phyloP scores from a whole-genome alignment of 2,329 filamentous ascomycete species.

The Claviceps fusiformis region DNA sequence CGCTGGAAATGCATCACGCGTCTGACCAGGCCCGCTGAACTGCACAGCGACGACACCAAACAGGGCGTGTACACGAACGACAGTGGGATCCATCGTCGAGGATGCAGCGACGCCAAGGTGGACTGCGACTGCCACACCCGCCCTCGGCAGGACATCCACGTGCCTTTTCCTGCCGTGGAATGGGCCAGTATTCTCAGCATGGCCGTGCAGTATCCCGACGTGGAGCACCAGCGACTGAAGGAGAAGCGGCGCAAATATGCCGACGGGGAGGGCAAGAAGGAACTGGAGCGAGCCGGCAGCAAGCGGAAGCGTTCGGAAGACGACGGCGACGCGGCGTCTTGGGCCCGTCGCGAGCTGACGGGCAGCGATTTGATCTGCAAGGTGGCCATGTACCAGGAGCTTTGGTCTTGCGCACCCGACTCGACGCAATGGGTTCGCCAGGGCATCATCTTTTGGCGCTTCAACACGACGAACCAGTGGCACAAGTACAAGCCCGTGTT shows the following conservation, averaged over 20 bases:
- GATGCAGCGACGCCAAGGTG: conserved; percentile 33
- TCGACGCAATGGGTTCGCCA: conserved; percentile 40
- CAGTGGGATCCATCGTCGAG: conserved; percentile 37
- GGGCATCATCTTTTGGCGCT: conserved; percentile 50
- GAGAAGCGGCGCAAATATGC: conserved; percentile 22
- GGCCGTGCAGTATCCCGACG: conserved; percentile 38
- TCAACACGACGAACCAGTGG: conserved; percentile 39
- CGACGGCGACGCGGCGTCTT: conserved; percentile 26
- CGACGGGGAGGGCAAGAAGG: conserved; percentile 22
- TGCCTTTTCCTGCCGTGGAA: conserved; percentile 44
- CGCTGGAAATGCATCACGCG: conserved; percentile 48
- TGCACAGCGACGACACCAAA: conserved; percentile 31
- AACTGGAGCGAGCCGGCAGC: conserved; percentile 20
- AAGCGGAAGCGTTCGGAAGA: conserved; percentile 28
- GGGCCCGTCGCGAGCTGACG: conserved; percentile 26
- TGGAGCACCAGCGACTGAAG: conserved; percentile 24
- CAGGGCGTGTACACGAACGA: conserved; percentile 34
- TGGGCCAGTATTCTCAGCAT: conserved; percentile 46
- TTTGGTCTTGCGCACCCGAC: conserved; percentile 41
- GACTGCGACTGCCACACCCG: conserved; percentile 38
- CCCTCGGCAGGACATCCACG: conserved; percentile 35
- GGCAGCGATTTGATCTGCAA: conserved; percentile 44
- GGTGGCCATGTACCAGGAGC: conserved; percentile 55
- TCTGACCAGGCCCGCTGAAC: conserved; percentile 42
- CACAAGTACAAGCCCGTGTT: conserved; percentile 34